A percentile compares a stretch with the other conserved stretches of the same genome.
These are phyloP conservation scores for Botrytis sinoallii DNA, from an alignment of 2,329 filamentous ascomycete species.

Conservation along the genomic window DNA sequence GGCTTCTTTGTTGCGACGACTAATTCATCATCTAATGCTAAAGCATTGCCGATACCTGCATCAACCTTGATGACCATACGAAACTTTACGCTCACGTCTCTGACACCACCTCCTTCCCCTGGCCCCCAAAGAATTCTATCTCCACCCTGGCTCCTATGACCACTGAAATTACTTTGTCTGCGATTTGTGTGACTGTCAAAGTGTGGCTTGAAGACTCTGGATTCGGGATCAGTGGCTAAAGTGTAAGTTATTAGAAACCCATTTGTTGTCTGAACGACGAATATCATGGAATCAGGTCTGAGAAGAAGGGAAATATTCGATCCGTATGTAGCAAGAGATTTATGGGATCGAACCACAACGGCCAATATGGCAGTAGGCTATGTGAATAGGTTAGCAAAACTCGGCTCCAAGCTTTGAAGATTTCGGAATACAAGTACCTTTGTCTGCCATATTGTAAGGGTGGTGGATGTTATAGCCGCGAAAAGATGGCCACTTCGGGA, in stretches of 20 bases:
- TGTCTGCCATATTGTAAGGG: constrained; percentile 94
- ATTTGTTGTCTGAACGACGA: constrained; percentile 81
- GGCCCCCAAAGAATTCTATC: constrained; percentile 68
- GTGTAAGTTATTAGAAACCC: constrained; percentile 95
- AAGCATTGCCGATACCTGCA: constrained; percentile 81
- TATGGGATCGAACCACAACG: constrained; percentile 74
- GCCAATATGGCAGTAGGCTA: constrained; percentile 88
- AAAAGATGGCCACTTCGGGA: constrained; percentile 81
- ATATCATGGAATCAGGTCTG: constrained; percentile 85
- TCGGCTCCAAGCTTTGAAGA: not conserved
- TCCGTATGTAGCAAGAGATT: constrained; percentile 80
- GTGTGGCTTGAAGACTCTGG: constrained; percentile 79
- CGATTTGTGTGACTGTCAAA: constrained; percentile 67
- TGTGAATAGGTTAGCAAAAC: constrained; percentile 23
- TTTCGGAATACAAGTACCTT: constrained; percentile 56
- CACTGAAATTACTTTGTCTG: constrained; percentile 58
- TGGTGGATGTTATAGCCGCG: constrained; percentile 79
- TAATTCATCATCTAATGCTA: constrained; percentile 89
- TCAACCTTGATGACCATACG: constrained; percentile 98
- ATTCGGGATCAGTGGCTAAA: constrained; percentile 76
- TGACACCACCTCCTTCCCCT: constrained; percentile 77
- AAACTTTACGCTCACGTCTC: constrained; percentile 87
- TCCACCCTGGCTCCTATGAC: constrained; percentile 45
- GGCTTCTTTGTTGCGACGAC: constrained; percentile 89
- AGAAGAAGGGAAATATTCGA: constrained; percentile 80